A percentile compares a stretch with the other conserved stretches of the same genome.
These are phyloP conservation scores for Suillus tomentosus DNA, from an alignment of 768 basidiomycete genomes.

Conservation along the genomic window DNA sequence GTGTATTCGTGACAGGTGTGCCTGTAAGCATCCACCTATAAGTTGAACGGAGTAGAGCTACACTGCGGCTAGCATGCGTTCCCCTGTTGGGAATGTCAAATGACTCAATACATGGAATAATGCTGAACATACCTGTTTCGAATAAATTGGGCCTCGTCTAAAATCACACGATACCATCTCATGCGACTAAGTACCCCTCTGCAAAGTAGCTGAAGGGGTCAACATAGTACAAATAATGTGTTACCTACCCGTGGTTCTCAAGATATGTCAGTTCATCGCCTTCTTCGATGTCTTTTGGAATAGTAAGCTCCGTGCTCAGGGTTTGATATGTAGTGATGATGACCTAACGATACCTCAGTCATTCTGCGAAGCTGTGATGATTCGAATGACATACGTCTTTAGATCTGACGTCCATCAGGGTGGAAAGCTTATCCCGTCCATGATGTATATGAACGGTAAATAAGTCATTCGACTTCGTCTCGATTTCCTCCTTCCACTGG, in stretches of 20 bases:
- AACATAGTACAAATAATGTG: slow-evolving; percentile 1
- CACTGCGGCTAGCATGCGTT: slow-evolving; percentile 58
- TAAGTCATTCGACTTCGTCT: slow-evolving; percentile 62
- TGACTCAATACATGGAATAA: slow-evolving; percentile 1
- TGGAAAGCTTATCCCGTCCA: slow-evolving; percentile 67
- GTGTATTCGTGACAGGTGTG: slow-evolving; percentile 71
- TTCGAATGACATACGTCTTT: slow-evolving; percentile 46
- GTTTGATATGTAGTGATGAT: slow-evolving; percentile 81
- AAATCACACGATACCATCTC: slow-evolving; percentile 68
- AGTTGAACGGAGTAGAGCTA: slow-evolving; percentile 60
- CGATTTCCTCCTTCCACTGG: slow-evolving; percentile 76
- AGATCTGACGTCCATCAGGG: slow-evolving; percentile 46
- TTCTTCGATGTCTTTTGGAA: slow-evolving; percentile 49
- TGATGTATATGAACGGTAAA: slow-evolving; percentile 72
- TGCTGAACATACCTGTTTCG: slow-evolving; percentile 51
- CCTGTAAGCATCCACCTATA: slow-evolving; percentile 83
- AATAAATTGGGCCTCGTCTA: slow-evolving; percentile 82
- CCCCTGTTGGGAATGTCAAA: slow-evolving; percentile 32
- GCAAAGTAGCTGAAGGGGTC: slow-evolving; percentile 1
- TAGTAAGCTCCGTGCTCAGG: slow-evolving; percentile 57
- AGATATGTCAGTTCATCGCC: slow-evolving; percentile 53
- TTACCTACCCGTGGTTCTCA: slow-evolving; percentile 48
- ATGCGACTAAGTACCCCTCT: slow-evolving; percentile 64
- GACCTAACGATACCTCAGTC: slow-evolving; percentile 41
- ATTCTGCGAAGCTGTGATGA: slow-evolving; percentile 3